A percentile compares a stretch with the other conserved stretches of the same genome.
Evolutionary conservation across 768 basidiomycete genomes (phyloP).

Genomic region (Hypholoma fasciculare): DNA sequence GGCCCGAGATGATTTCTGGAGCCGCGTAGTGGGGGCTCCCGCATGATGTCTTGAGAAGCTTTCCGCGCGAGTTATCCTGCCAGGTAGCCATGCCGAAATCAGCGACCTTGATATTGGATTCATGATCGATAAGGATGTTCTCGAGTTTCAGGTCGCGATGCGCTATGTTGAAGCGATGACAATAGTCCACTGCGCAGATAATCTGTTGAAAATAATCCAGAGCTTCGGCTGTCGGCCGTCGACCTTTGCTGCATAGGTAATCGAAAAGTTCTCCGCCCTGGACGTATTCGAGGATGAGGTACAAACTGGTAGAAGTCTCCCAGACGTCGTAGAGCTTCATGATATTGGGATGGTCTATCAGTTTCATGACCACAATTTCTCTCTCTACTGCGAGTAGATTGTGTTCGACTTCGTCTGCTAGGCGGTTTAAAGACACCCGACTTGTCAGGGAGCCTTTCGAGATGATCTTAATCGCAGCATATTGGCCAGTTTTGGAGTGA

Average conservation of each 20-base stretch:
- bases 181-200: slow-evolving; percentile 88
- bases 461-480: slow-evolving; percentile 94
- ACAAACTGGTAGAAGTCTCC: slow-evolving; percentile 89
- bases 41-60: slow-evolving; percentile 77
- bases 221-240: slow-evolving; percentile 70
- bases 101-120: slow-evolving; percentile 90
- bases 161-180: slow-evolving; percentile 91
- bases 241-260: slow-evolving; percentile 79
- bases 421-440: slow-evolving; percentile 64
- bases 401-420: slow-evolving; percentile 75
- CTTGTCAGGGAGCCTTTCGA: slow-evolving; percentile 73
- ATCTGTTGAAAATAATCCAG: slow-evolving; percentile 92
- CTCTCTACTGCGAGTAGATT: slow-evolving; percentile 81
- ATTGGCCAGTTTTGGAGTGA: slow-evolving; percentile 84
- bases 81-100: slow-evolving; percentile 99
- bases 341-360: slow-evolving; percentile 93
- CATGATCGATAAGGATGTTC: slow-evolving; percentile 82
- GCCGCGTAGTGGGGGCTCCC: slow-evolving; percentile 96
- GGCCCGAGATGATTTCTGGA: slow-evolving; percentile 85
- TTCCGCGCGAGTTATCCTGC: slow-evolving; percentile 56
- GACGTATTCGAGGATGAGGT: slow-evolving; percentile 92
- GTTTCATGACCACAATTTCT: slow-evolving; percentile 97
- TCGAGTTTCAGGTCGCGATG: slow-evolving; percentile 96
- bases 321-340: slow-evolving; percentile 95
- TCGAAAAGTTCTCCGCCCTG: slow-evolving; percentile 96